Evolutionary conservation across 164 flowering plant species (phyloP), one percentile per base, ranked within the genome.

Genomic region (Chimonanthus praecox): DNA sequence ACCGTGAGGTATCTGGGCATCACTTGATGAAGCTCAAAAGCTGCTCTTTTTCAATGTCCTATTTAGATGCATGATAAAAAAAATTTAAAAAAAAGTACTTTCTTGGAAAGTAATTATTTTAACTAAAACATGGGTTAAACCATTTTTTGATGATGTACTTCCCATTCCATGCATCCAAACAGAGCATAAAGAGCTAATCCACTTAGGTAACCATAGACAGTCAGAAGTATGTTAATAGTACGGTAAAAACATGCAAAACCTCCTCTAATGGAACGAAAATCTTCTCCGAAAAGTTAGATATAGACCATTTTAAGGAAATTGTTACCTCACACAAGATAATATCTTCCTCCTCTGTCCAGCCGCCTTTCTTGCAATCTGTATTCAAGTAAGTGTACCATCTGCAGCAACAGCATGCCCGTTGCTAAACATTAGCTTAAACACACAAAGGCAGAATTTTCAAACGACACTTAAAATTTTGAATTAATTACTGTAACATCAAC

Each of bases 291-390:
- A 44, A 44, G 43, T 15, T 66, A 4, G 18, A 18, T 15, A 9
- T 9, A 44, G 45, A 66, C 4, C 48, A 71, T 58, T 20, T 10
- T 51, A 7, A 68, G 18, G 44, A 65, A 20, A 33, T 3, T 15
- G 18, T 73, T 83, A 92, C 99, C 99, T 94, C 97, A 73, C 99
- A 94, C 71, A 95, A 78, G 64, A 95, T 81, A 87, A 87, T 73
- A 77, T 95, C 99, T 83, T 95, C 99, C 75, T 95, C 97, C 1
- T 92, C 93, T 15, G 99, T 88, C 99, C 99, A 95, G 43, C 99
- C 97, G 20, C 99, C 99, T 79, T 88, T 95, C 87, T 95, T 95
- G 84, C 88, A 93, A 79, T 93, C 99, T 67, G 97, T 88, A 80
- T 88, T 93, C 86, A 91, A 88, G 75, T 93, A 95, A 45, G 97